phyloP scores from a whole-genome alignment of 2,329 filamentous ascomycete species.

The Alternaria gansuensis region DNA sequence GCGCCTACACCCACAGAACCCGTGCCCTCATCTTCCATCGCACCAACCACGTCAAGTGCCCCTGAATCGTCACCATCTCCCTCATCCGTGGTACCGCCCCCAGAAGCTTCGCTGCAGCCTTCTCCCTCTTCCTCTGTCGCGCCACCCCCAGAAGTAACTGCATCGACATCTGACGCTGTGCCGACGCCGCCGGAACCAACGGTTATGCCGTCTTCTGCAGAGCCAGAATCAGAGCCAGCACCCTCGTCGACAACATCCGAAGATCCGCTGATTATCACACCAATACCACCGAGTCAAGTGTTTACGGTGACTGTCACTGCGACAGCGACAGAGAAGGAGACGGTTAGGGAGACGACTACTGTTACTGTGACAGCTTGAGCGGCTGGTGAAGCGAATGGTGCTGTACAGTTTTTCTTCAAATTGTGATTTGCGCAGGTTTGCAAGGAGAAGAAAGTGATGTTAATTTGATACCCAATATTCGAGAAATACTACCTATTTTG shows the following conservation, averaged over 20 bases:
- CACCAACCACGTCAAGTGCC: not conserved
- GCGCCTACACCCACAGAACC: not conserved
- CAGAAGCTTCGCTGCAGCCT: not conserved
- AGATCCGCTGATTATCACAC: conserved; percentile 45
- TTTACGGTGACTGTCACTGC: conserved; percentile 49
- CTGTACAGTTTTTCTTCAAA: not conserved
- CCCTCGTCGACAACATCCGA: conserved; percentile 30
- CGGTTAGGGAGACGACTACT: conserved; percentile 39
- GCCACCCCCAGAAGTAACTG: not conserved
- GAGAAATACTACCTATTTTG: not conserved
- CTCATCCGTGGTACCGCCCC: not conserved
- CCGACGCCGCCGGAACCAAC: conserved; percentile 12
- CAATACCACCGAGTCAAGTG: conserved; percentile 44
- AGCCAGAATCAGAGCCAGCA: conserved; percentile 12
- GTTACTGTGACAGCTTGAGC: conserved; percentile 33
- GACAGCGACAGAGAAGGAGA: conserved; percentile 46
- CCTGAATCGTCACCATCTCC: not conserved
- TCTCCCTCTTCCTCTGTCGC: not conserved
- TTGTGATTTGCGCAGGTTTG: not conserved
- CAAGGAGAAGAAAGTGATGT: not conserved
- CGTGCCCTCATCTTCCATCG: not conserved
- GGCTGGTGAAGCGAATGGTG: not conserved
- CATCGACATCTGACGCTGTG: conserved; percentile 2
- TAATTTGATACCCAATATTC: conserved; percentile 13
- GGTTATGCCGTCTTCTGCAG: not conserved